These are phyloP conservation scores for Capronia americana DNA, from an alignment of 2,329 filamentous ascomycete species.

Conservation along the genomic window DNA sequence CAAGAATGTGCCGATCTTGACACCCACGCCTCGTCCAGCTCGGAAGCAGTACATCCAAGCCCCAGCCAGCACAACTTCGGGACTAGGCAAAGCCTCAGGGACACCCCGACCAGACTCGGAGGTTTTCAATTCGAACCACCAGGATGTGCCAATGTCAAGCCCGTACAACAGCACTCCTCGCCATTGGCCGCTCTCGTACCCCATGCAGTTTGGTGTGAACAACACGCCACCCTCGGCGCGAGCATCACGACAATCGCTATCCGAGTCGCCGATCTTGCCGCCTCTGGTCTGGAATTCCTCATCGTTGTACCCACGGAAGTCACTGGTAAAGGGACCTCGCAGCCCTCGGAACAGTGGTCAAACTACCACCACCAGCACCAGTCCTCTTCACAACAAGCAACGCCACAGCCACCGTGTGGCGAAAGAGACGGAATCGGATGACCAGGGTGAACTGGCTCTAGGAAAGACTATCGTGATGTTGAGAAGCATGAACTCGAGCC, in stretches of 20 bases:
- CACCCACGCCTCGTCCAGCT: constrained; percentile 23
- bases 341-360: constrained; percentile 36
- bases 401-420: constrained; percentile 14
- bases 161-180: constrained; percentile 14
- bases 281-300: constrained; percentile 28
- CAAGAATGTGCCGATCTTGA: constrained; percentile 27
- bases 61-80: not conserved
- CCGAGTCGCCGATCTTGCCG: constrained; percentile 29
- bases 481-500: constrained; percentile 39
- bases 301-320: constrained; percentile 27
- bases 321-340: constrained; percentile 34
- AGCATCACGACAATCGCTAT: constrained; percentile 9
- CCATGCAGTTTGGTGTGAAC: constrained; percentile 1
- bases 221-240: constrained; percentile 23
- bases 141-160: constrained; percentile 1
- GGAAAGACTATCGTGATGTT: constrained; percentile 44
- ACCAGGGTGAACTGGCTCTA: constrained; percentile 43
- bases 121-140: constrained; percentile 19
- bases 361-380: constrained; percentile 30
- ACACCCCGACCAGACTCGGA: constrained; percentile 31
- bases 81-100: constrained; percentile 12
- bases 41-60: constrained; percentile 20
- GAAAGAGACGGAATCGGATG: constrained; percentile 24
- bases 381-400: constrained; percentile 35
- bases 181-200: constrained; percentile 23